Evolutionary conservation across 2,329 filamentous ascomycete species (phyloP).

Genomic region (Nemania sp.): DNA sequence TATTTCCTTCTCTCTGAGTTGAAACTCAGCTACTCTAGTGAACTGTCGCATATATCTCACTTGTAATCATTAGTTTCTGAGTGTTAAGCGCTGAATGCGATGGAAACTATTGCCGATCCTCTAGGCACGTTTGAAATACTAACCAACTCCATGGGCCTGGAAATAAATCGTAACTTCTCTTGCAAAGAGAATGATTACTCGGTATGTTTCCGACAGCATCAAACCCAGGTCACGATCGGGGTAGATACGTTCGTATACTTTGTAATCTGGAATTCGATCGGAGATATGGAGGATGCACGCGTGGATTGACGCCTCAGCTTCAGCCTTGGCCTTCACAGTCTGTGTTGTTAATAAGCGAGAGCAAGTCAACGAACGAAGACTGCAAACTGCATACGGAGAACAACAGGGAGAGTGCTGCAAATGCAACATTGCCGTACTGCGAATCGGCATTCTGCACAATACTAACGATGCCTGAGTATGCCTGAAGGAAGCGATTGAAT

Average conservation of each 20-base stretch:
- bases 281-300: slow-evolving; percentile 19
- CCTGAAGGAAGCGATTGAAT: slow-evolving; percentile 13
- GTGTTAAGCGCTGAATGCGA: too few relatives aligned
- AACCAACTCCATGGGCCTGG: slow-evolving; percentile 12
- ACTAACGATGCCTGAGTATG: slow-evolving; percentile 19
- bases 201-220: slow-evolving; percentile 23
- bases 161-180: slow-evolving; percentile 18
- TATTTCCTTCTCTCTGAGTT: slow-evolving; percentile 10
- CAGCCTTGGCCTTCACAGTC: slow-evolving; percentile 18
- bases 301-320: slow-evolving; percentile 20
- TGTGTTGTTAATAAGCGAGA: neutral
- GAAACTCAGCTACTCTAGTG: slow-evolving; percentile 7
- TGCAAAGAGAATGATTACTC: slow-evolving; percentile 10
- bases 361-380: too few relatives aligned
- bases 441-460: slow-evolving; percentile 16
- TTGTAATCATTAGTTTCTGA: slow-evolving; percentile 10
- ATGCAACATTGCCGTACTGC: slow-evolving; percentile 26
- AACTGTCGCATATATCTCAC: slow-evolving; percentile 21
- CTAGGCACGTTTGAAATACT: too few relatives aligned
- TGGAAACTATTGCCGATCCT: too few relatives aligned
- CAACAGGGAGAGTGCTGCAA: slow-evolving; percentile 16
- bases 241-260: slow-evolving; percentile 17
- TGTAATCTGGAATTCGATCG: slow-evolving; percentile 20
- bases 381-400: too few relatives aligned
- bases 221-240: slow-evolving; percentile 7